Percentiles rank a stretch among this genome's conserved stretches.
These are phyloP conservation scores for Nyctanthes arbortristis DNA, from an alignment of 257 asterid species.

Conservation along the genomic window DNA sequence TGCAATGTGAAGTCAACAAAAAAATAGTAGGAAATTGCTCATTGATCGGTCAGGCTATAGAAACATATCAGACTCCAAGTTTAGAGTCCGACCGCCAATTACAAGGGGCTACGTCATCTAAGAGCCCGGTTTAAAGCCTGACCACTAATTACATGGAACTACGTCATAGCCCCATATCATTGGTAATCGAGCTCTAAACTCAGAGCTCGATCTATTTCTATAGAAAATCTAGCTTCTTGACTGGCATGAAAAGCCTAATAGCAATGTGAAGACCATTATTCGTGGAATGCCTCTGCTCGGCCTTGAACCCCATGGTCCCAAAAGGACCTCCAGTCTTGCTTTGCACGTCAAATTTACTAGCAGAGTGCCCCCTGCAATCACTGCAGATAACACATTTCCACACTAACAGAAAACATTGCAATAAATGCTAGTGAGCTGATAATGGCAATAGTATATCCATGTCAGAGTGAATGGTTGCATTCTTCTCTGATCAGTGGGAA, in stretches of 20 bases:
- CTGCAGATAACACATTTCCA: conserved; percentile 16
- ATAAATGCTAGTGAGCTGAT: not conserved
- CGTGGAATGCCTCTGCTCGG: conserved; percentile 65
- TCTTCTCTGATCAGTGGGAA: too few species aligned
- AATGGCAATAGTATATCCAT: not conserved
- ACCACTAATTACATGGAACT: too few species aligned
- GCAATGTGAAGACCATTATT: conserved; percentile 77
- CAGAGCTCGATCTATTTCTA: too few species aligned
- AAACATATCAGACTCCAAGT: too few species aligned
- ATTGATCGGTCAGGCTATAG: too few species aligned
- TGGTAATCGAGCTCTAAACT: too few species aligned
- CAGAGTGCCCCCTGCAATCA: conserved; percentile 81
- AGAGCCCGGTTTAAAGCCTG: too few species aligned
- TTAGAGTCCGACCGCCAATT: too few species aligned
- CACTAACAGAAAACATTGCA: not conserved
- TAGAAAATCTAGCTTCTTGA: too few species aligned
- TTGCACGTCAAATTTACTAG: conserved; percentile 64
- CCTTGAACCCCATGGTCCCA: conserved; percentile 79
- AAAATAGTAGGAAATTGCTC: conserved; percentile 66
- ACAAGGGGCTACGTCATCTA: too few species aligned
- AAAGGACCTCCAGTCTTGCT: conserved; percentile 86
- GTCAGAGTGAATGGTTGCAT: not conserved
- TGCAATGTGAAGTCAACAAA: conserved; percentile 73
- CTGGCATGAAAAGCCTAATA: conserved; percentile 59
- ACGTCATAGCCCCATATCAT: too few species aligned